Evolutionary conservation across 1,284 basidiomycete genomes (phyloP), one percentile per base, ranked within the genome.

Genomic region (Hemileia vastatrix): DNA sequence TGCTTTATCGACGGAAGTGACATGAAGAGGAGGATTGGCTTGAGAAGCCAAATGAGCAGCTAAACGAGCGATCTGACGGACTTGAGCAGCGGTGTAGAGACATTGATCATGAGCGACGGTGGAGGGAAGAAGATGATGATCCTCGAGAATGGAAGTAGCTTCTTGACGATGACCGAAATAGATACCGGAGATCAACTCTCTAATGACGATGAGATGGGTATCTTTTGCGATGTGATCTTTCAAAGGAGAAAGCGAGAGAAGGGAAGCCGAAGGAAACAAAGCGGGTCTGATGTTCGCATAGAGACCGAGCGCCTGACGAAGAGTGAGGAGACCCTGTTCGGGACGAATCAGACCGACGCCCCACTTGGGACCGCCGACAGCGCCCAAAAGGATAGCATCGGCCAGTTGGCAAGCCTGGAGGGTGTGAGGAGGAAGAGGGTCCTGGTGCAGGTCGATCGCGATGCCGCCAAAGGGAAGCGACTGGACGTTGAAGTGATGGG

Each of bases 251-350:
- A 89, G 83, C 59, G 84, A 80, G 62, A 99, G 80, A 50, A 98
- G 83, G 45, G 88, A 86, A 57, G 95, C 87, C 19, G 91, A 94
- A 1, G 90, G 90, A 72, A 98, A 94, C 72, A 88, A 89, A 23
- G 91, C 90, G 4, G 95, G 95, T 40, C 95, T 88, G 76, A 99
- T 95, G 80, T 99, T 99, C 75, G 91, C 94, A 78, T 94, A 97
- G 54, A 97, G 83, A 43, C 91, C 93, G 59, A 97, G 85, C 49
- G 83, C 84, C 78, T 98, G 97, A 72, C 95, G 88, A 56, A 99
- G 83, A n/a, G 80, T 78, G 31, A 99, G 85, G 23, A 98, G 82
- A 63, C 94, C 94, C 69, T 86, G 85, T 78, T 99, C 95, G n/a
- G 95, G 95, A 64, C 95, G 86, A 57, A 97, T 84, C 76, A 88